These are phyloP conservation scores for Bryum argenteum DNA, from an alignment of 225 moss, liverwort and hornwort species.

Conservation along the genomic window DNA sequence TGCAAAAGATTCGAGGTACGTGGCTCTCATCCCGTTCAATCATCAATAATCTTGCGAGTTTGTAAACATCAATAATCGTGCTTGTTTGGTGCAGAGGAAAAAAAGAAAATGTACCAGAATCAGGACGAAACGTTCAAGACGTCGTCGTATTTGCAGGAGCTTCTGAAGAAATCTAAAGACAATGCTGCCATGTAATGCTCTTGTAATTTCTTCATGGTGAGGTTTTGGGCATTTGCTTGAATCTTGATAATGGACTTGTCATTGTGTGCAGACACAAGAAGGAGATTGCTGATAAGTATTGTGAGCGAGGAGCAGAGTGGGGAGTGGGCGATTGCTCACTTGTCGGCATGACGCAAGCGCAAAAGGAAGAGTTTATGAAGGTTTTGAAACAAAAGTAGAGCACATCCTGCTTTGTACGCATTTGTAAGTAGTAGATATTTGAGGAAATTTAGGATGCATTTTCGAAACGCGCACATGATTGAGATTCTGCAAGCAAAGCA, in stretches of 20 bases:
- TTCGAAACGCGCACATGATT: too few relatives aligned
- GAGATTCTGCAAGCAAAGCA: too few relatives aligned
- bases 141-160: slow-evolving; percentile 76
- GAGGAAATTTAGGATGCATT: too few relatives aligned
- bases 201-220: not conserved
- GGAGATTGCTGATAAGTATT: slow-evolving; percentile 97
- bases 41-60: not conserved
- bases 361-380: slow-evolving; percentile 81
- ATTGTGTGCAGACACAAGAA: slow-evolving; percentile 74
- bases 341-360: slow-evolving; percentile 62
- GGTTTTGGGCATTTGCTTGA: not conserved
- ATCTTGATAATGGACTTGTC: not conserved
- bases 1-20: slow-evolving; percentile 71
- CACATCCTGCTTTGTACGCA: not conserved
- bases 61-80: not conserved
- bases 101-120: slow-evolving; percentile 72
- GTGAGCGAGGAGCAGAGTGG: slow-evolving; percentile 97
- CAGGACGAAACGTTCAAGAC: slow-evolving; percentile 81
- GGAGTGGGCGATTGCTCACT: slow-evolving; percentile 98
- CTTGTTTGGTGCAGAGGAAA: slow-evolving; percentile 54
- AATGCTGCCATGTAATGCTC: slow-evolving; percentile 71
- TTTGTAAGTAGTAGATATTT: too few relatives aligned
- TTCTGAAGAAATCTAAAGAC: slow-evolving; percentile 84
- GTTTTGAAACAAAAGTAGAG: slow-evolving; percentile 64
- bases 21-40: not conserved